Evolutionary conservation across 2,329 filamentous ascomycete species (phyloP).

Genomic region (Mycosphaerella arachidis): DNA sequence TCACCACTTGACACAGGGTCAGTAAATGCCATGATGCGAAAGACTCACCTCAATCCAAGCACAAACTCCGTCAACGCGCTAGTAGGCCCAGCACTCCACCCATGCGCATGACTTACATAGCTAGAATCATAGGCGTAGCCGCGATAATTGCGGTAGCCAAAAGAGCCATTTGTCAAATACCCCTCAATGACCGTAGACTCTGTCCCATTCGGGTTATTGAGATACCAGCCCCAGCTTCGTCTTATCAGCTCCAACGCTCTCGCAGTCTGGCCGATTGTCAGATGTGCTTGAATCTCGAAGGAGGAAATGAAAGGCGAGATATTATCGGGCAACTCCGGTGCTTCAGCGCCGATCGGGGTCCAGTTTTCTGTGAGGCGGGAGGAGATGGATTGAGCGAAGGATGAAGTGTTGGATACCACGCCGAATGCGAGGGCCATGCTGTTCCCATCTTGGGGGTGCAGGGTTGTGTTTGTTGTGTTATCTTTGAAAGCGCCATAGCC

Average conservation of each 20-base stretch:
- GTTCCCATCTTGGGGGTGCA: conserved; percentile 53
- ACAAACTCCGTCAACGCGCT: conserved; percentile 43
- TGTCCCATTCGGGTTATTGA: conserved; percentile 40
- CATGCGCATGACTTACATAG: conserved; percentile 30
- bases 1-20: no score
- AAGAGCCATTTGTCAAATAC: conserved; percentile 43
- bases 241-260: conserved; percentile 42
- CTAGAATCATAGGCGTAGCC: conserved; percentile 27
- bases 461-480: conserved; percentile 35
- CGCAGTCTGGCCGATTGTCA: conserved; percentile 35
- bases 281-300: conserved; percentile 44
- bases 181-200: conserved; percentile 43
- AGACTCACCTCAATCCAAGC: conserved; percentile 36
- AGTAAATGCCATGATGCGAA: no score
- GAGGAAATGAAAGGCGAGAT: conserved; percentile 41
- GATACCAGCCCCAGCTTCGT: conserved; percentile 40
- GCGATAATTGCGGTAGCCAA: conserved; percentile 45
- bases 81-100: conserved; percentile 37
- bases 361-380: conserved; percentile 39
- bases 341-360: conserved; percentile 44
- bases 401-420: conserved; percentile 33
- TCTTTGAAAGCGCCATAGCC: conserved; percentile 35
- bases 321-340: conserved; percentile 39
- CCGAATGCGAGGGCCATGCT: conserved; percentile 39
- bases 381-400: conserved; percentile 33